Percentiles rank a stretch among this genome's conserved stretches.
Conservation (phyloP, 441 rosid species). For the Brassica hybrid region DNA sequence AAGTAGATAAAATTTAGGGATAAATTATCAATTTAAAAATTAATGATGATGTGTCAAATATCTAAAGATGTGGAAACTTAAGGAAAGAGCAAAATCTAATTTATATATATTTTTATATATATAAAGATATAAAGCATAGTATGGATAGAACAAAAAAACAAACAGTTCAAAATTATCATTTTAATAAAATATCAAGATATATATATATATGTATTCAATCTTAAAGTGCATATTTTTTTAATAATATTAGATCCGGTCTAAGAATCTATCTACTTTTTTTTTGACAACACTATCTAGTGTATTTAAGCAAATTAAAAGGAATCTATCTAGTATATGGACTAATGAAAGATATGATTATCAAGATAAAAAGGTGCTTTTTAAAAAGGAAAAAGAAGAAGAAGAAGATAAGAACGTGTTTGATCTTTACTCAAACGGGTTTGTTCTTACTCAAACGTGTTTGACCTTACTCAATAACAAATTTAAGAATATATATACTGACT, state of each 20-base stretch:
- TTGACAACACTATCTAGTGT: too few relatives aligned
- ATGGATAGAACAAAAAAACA: neutral
- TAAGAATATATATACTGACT: neutral
- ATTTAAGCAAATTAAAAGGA: too few relatives aligned
- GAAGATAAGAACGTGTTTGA: conserved; percentile 12
- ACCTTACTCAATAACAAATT: neutral
- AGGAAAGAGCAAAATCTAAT: neutral
- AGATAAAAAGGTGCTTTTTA: neutral
- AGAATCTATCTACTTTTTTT: too few relatives aligned
- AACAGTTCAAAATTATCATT: neutral
- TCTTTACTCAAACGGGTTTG: too few relatives aligned
- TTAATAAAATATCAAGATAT: neutral
- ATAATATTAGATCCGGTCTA: neutral
- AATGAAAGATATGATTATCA: neutral
- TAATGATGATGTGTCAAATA: neutral
- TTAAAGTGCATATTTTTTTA: neutral
- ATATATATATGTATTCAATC: neutral
- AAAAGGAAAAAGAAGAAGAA: neutral
- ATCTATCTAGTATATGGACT: too few relatives aligned
- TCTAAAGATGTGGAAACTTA: neutral
- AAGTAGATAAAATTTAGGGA: neutral
- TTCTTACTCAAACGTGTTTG: neutral
- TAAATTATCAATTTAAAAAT: neutral
- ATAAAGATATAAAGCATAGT: neutral
- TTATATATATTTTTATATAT: neutral